A percentile compares a stretch with the other conserved stretches of the same genome.
Evolutionary conservation across 2,329 filamentous ascomycete genomes (phyloP).

Genomic region (Beauveria australis): DNA sequence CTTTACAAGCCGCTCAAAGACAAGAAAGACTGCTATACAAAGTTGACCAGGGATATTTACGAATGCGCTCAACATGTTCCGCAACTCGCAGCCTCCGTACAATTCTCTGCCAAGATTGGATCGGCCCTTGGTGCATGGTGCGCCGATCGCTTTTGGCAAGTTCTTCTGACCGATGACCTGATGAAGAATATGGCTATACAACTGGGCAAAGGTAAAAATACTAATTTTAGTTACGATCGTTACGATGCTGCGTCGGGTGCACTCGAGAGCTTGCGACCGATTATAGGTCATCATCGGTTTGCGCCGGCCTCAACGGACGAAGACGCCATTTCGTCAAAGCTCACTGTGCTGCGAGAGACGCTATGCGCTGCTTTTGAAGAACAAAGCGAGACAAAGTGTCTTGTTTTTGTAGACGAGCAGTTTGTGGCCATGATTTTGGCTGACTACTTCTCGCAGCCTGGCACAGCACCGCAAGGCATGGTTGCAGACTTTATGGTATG

Average conservation of each 20-base stretch:
- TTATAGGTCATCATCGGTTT: slow-evolving; percentile 47
- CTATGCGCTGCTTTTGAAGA: slow-evolving; percentile 57
- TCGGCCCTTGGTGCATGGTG: slow-evolving; percentile 74
- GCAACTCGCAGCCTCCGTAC: slow-evolving; percentile 51
- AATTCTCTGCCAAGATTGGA: slow-evolving; percentile 44
- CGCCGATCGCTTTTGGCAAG: slow-evolving; percentile 71
- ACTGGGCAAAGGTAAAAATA: slow-evolving; percentile 31
- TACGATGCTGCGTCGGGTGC: slow-evolving; percentile 45
- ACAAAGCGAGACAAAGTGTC: slow-evolving; percentile 50
- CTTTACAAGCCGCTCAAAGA: slow-evolving; percentile 36
- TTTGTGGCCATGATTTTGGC: slow-evolving; percentile 68
- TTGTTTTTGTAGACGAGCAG: slow-evolving; percentile 78
- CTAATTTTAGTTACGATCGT: slow-evolving; percentile 12
- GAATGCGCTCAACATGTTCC: slow-evolving; percentile 30
- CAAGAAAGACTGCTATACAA: slow-evolving; percentile 48
- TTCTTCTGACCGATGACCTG: slow-evolving; percentile 57
- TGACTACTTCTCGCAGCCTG: slow-evolving; percentile 52
- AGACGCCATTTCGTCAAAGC: slow-evolving; percentile 61
- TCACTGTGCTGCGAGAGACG: slow-evolving; percentile 51
- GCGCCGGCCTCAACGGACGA: slow-evolving; percentile 20
- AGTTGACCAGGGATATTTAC: slow-evolving; percentile 52
- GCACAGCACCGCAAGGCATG: slow-evolving; percentile 50
- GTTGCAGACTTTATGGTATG: slow-evolving; percentile 54
- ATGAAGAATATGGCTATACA: slow-evolving; percentile 52
- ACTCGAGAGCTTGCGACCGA: slow-evolving; percentile 48